A percentile compares a stretch with the other conserved stretches of the same genome.
These are phyloP conservation scores for Claviceps sp. DNA, from an alignment of 2,329 filamentous ascomycete genomes.

Conservation along the genomic window DNA sequence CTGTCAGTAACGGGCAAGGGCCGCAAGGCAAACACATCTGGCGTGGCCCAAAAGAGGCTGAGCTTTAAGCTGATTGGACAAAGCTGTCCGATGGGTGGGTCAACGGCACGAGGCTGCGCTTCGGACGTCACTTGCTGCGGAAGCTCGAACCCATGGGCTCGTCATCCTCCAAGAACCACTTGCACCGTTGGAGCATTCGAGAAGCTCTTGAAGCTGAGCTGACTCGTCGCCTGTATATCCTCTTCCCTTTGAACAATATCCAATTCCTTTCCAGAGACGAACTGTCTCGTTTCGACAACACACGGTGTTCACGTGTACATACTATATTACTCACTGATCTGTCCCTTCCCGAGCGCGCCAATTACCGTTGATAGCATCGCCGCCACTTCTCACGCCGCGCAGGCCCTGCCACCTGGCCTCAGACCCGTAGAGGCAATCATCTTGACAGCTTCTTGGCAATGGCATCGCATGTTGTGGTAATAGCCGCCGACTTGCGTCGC, in stretches of 20 bases:
- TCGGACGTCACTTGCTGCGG: not conserved
- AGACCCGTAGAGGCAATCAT: too few species aligned
- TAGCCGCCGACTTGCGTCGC: slow-evolving; percentile 66
- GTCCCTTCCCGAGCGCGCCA: too few species aligned
- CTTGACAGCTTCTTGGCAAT: slow-evolving; percentile 31
- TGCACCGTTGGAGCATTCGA: slow-evolving; percentile 3
- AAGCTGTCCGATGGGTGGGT: slow-evolving; percentile 3
- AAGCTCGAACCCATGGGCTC: not conserved
- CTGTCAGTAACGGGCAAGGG: too few species aligned
- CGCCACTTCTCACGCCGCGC: too few species aligned
- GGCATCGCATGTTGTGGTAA: slow-evolving; percentile 80
- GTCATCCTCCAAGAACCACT: not conserved
- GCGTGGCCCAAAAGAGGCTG: slow-evolving; percentile 9
- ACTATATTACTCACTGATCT: too few species aligned
- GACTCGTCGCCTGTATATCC: too few species aligned
- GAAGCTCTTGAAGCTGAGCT: not conserved
- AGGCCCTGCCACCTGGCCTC: too few species aligned
- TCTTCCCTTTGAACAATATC: too few species aligned
- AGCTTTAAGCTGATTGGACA: slow-evolving; percentile 5
- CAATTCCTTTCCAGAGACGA: too few species aligned
- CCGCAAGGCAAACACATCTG: slow-evolving; percentile 14
- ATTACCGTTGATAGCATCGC: not conserved
- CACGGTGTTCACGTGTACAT: too few species aligned
- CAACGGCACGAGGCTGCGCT: not conserved
- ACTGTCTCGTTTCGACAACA: too few species aligned